Base-by-base conservation (phyloP, 2,329 filamentous ascomycete genomes). In the Sclerotinia trifoliorum region DNA sequence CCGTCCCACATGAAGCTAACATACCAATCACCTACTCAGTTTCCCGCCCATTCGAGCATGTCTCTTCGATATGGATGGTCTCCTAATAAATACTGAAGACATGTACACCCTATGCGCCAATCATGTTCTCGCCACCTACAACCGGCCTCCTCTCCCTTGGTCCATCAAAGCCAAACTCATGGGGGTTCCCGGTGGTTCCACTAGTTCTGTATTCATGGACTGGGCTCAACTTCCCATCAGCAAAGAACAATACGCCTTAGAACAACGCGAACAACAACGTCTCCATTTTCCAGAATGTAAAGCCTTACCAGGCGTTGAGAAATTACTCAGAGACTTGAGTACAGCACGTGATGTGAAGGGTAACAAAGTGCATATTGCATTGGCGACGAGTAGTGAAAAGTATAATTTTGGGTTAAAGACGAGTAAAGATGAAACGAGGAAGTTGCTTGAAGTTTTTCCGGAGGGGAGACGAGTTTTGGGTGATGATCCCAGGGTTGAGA, bases 31-130 rank as follows among this genome's bases (percentile, higher is more conserved):
- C n/a, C 19, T 29, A 29, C 29, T 46, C 29, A 92, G 90, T 77
- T 89, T 93, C 79, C 90, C 92, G 24, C 88, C 90, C 57, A 85
- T 98, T 69, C 87, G 93, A 74, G 95, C 94, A 74, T 97, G 94
- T 80, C 89, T 99, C 73, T 98, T 99, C 79, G 95, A 99, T 83
- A 97, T 98, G 94, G 95, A 99, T 80, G 95, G 95, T 69, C 89
- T 99, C 44, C 87, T 99, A n/a, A 91, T 99, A 77, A 89, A 98
- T 80, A 93, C 92, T 44, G 95, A 98, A 82, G 95, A 98, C 77
- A 74, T 97, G 67, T 98, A 98, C 83, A 95, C 93, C 0, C 78
- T 86, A 39, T 90, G 91, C 80, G 90, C 93, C 70, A 97, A 99
- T 80, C 83, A 87, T 39, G 86, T 98, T 54, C 89, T 99, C 51